Evolutionary conservation across 805 yeast genomes (phyloP).

Genomic region (Helenozyma baotianmanensis): DNA sequence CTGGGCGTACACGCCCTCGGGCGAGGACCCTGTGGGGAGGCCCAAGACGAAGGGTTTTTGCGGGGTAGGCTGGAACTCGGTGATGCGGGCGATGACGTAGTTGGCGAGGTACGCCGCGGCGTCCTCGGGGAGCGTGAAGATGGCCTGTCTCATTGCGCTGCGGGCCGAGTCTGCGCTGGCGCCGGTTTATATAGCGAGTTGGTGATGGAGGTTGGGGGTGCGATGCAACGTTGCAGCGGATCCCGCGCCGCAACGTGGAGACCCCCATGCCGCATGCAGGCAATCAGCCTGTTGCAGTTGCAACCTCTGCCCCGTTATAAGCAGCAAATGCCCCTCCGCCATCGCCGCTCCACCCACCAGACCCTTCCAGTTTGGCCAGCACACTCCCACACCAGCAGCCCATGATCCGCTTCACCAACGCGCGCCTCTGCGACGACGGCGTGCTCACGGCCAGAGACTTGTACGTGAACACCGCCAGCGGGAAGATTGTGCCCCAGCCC

Average conservation of each 20-base stretch:
- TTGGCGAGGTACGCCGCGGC: constrained; percentile 45
- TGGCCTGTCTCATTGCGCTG: constrained; percentile 9
- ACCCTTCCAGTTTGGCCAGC: too few species aligned
- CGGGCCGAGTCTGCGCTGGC: not conserved
- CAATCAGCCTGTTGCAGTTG: constrained; percentile 6
- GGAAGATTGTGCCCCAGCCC: constrained; percentile 35
- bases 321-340: too few species aligned
- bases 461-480: constrained; percentile 38
- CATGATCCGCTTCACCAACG: constrained; percentile 35
- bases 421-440: constrained; percentile 42
- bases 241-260: not conserved
- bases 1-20: constrained; percentile 48
- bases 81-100: constrained; percentile 41
- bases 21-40: constrained; percentile 59
- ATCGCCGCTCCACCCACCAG: too few species aligned
- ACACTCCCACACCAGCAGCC: not conserved
- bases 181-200: not conserved
- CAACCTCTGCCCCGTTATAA: constrained; percentile 3
- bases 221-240: constrained; percentile 13
- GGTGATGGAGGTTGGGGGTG: not conserved
- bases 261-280: constrained; percentile 1
- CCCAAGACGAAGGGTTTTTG: constrained; percentile 50
- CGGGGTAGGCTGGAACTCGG: constrained; percentile 40
- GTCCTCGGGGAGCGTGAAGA: constrained; percentile 32
- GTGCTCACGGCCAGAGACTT: constrained; percentile 34